Evolutionary conservation across 1,139 yeast species (phyloP).

Genomic region (Hyphopichia khmerensis): DNA sequence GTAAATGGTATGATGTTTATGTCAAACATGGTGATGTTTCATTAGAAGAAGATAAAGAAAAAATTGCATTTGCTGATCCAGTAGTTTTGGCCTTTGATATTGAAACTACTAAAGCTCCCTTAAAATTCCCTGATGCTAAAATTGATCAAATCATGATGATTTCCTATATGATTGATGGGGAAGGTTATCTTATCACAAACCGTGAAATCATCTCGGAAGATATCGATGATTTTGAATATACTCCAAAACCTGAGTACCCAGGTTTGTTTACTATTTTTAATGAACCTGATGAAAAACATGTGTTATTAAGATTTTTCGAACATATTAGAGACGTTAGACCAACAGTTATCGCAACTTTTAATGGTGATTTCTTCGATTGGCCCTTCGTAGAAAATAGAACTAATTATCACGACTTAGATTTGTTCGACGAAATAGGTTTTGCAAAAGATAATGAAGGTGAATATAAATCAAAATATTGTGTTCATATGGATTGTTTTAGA

Average conservation of each 20-base stretch:
- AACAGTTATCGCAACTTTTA: conserved; percentile 93
- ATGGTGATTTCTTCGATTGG: conserved; percentile 99
- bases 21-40: conserved; percentile 57
- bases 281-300: conserved; percentile 78
- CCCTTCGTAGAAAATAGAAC: conserved; percentile 95
- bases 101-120: conserved; percentile 95
- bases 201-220: conserved; percentile 93
- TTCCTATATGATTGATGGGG: conserved; percentile 98
- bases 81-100: conserved; percentile 96
- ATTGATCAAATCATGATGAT: conserved; percentile 99
- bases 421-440: conserved; percentile 94
- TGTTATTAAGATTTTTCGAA: conserved; percentile 77
- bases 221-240: conserved; percentile 94
- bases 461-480: conserved; percentile 89
- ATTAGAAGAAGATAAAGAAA: conserved; percentile 64
- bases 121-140: conserved; percentile 91
- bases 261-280: conserved; percentile 89
- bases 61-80: conserved; percentile 95
- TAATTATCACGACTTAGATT: conserved; percentile 74
- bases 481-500: conserved; percentile 95
- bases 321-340: conserved; percentile 88
- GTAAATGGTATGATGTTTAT: conserved; percentile 91
- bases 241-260: conserved; percentile 95
- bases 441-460: conserved; percentile 88
- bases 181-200: conserved; percentile 90